These are phyloP conservation scores for Halophytophthora batemanensis DNA, from an alignment of 352 stramenopile genomes.

Conservation along the genomic window DNA sequence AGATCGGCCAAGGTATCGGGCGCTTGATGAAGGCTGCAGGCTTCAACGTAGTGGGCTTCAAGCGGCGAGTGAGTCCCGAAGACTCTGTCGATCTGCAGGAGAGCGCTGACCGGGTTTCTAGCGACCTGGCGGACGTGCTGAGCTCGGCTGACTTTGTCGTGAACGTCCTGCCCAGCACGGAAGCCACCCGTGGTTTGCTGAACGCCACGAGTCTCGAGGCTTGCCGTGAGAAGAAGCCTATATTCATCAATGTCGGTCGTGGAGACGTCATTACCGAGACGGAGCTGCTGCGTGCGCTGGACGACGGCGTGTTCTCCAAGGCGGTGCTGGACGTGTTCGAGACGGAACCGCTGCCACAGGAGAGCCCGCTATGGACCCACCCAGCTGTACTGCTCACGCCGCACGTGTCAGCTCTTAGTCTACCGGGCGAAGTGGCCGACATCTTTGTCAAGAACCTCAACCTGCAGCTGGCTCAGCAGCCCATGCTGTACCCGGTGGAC, in stretches of 20 bases:
- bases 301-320: conserved; percentile 54
- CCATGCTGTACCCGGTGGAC: conserved; percentile 47
- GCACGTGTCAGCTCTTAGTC: conserved; percentile 78
- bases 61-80: conserved; percentile 29
- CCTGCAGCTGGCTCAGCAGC: conserved; percentile 29
- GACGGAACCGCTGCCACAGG: conserved; percentile 35
- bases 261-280: conserved; percentile 78
- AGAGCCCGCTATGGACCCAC: conserved; percentile 68
- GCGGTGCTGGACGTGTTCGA: conserved; percentile 68
- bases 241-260: conserved; percentile 88
- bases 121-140: conserved; percentile 47
- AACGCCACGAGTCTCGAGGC: conserved; percentile 34
- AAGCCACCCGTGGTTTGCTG: conserved; percentile 65
- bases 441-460: conserved; percentile 71
- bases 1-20: conserved; percentile 61
- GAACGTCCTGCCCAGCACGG: conserved; percentile 83
- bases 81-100: conserved; percentile 3
- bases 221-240: conserved; percentile 51
- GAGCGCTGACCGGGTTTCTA: conserved; percentile 41
- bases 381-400: conserved; percentile 69
- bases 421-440: conserved; percentile 69
- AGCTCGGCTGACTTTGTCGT: conserved; percentile 71
- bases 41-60: conserved; percentile 69
- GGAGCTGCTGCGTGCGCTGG: conserved; percentile 66
- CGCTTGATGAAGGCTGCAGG: conserved; percentile 40